Evolutionary conservation across 495 filamentous ascomycete species (phyloP).

Genomic region (Podospora fimiseda): DNA sequence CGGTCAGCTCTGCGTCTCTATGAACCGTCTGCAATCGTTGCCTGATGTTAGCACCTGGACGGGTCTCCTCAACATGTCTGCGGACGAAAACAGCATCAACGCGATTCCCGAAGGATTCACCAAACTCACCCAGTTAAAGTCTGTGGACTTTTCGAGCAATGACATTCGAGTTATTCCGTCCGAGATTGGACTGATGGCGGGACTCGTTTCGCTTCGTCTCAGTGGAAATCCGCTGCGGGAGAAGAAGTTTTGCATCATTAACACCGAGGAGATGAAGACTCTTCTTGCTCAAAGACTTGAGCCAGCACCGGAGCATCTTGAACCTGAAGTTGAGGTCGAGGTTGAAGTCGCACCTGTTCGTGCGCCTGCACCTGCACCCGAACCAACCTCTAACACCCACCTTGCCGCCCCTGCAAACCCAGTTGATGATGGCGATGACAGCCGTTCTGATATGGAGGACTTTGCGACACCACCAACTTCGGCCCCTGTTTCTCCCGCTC

Average conservation of each 20-base stretch:
- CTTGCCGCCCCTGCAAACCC: not conserved
- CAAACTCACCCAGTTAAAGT: constrained; percentile 57
- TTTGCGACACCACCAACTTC: constrained; percentile 49
- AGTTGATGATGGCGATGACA: constrained; percentile 25
- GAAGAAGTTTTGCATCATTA: constrained; percentile 73
- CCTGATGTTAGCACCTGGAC: constrained; percentile 68
- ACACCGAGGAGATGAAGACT: constrained; percentile 73
- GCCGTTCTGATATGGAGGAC: constrained; percentile 65
- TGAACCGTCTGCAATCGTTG: constrained; percentile 67
- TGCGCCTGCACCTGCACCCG: not conserved
- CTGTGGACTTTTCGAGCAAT: constrained; percentile 78
- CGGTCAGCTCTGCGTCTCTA: constrained; percentile 63
- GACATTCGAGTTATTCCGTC: constrained; percentile 69
- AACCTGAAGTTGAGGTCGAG: constrained; percentile 5
- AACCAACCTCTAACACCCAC: not conserved
- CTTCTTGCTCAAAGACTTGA: constrained; percentile 65
- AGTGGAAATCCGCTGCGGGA: constrained; percentile 83
- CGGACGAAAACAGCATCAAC: constrained; percentile 72
- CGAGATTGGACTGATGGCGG: constrained; percentile 73
- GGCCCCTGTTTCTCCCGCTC: constrained; percentile 37
- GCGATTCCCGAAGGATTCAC: constrained; percentile 69
- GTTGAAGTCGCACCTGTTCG: not conserved
- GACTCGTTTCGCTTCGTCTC: constrained; percentile 62
- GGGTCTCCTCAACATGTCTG: constrained; percentile 62
- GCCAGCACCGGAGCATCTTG: constrained; percentile 35